phyloP scores from a whole-genome alignment of 2,329 filamentous ascomycete genomes.

The Hortaea sp. region DNA sequence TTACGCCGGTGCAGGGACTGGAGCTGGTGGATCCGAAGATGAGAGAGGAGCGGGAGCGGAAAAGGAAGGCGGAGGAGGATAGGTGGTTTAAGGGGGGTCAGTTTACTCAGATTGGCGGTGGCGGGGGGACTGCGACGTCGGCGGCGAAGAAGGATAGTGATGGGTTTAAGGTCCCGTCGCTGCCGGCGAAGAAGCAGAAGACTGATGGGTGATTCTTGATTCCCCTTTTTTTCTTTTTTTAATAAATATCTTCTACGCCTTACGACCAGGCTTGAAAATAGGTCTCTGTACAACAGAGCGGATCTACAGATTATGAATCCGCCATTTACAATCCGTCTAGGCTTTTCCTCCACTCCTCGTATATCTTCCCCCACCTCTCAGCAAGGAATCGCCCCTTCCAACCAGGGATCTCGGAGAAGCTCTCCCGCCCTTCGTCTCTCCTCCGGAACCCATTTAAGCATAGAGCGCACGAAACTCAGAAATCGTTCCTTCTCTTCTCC shows the following conservation, averaged over 20 bases:
- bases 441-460: not conserved
- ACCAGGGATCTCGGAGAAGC: not conserved
- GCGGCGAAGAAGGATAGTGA: conserved; percentile 47
- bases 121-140: conserved; percentile 4
- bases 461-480: not conserved
- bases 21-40: conserved; percentile 92
- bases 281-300: too few relatives aligned
- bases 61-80: conserved; percentile 89
- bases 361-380: too few relatives aligned
- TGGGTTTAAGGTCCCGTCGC: conserved; percentile 72
- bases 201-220: conserved; percentile 12
- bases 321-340: too few relatives aligned
- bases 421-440: not conserved
- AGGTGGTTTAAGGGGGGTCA: conserved; percentile 96
- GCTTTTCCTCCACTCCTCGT: too few relatives aligned
- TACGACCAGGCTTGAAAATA: too few relatives aligned
- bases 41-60: conserved; percentile 75
- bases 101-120: conserved; percentile 70
- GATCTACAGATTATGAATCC: too few relatives aligned
- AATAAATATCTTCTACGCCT: too few relatives aligned
- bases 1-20: conserved; percentile 87
- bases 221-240: too few relatives aligned
- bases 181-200: conserved; percentile 61
- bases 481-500: not conserved
- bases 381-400: not conserved